Percentiles rank a stretch among this genome's conserved stretches.
phyloP scores from a whole-genome alignment of 2,329 filamentous ascomycete genomes.

The Sporothrix pseudoabietina region DNA sequence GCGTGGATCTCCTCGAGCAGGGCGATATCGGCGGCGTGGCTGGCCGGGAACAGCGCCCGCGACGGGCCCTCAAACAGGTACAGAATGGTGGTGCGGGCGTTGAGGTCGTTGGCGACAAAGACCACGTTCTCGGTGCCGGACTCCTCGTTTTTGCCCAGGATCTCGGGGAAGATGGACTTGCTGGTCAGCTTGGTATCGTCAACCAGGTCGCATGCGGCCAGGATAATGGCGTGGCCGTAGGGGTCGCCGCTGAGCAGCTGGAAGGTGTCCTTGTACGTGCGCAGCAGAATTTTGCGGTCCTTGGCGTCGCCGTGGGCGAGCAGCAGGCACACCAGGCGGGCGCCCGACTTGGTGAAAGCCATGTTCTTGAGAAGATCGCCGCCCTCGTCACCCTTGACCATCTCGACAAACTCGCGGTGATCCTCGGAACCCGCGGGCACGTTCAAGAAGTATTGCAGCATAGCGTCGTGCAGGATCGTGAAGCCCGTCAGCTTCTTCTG shows the following conservation, averaged over 20 bases:
- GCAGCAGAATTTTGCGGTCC: slow-evolving; percentile 85
- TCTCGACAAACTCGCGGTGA: slow-evolving; percentile 82
- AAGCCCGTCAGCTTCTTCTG: slow-evolving; percentile 98
- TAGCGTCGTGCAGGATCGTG: slow-evolving; percentile 96
- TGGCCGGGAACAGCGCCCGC: slow-evolving; percentile 61
- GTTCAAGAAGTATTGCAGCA: slow-evolving; percentile 93
- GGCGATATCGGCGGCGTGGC: slow-evolving; percentile 66
- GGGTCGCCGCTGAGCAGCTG: slow-evolving; percentile 80
- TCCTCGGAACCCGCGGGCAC: slow-evolving; percentile 76
- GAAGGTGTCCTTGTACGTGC: slow-evolving; percentile 84
- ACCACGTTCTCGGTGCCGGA: slow-evolving; percentile 66
- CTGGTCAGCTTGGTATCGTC: slow-evolving; percentile 89
- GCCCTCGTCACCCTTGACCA: slow-evolving; percentile 87
- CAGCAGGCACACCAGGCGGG: slow-evolving; percentile 76
- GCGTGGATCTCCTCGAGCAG: slow-evolving; percentile 76
- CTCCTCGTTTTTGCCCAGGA: slow-evolving; percentile 71
- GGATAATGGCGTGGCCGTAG: slow-evolving; percentile 76
- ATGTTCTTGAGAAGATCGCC: slow-evolving; percentile 92
- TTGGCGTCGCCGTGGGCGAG: slow-evolving; percentile 87
- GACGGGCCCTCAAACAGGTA: slow-evolving; percentile 77
- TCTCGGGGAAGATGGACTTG: slow-evolving; percentile 84
- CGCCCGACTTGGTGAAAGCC: slow-evolving; percentile 89
- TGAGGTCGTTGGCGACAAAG: slow-evolving; percentile 64
- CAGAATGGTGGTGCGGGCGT: slow-evolving; percentile 68
- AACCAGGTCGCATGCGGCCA: slow-evolving; percentile 85